These are phyloP conservation scores for Macaranga tanarius DNA, from an alignment of 441 rosid genomes.

Conservation along the genomic window DNA sequence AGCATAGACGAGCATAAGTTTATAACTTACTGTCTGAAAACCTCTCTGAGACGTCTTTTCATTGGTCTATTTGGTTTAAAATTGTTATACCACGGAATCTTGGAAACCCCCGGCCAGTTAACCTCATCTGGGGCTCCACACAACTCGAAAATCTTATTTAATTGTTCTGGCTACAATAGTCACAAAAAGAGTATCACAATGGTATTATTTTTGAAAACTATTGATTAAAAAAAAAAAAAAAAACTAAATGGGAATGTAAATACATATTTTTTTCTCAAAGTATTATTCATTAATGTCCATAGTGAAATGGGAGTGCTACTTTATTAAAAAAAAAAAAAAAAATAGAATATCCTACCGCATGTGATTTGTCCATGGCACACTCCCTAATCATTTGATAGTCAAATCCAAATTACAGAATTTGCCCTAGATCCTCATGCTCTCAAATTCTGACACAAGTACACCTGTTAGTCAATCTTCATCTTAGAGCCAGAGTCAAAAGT, in stretches of 20 bases:
- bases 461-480: neutral
- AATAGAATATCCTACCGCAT: neutral
- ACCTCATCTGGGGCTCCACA: slow-evolving; percentile 93
- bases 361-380: neutral
- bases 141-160: slow-evolving; percentile 87
- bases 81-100: slow-evolving; percentile 89
- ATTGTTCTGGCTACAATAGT: slow-evolving; percentile 70
- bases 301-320: neutral
- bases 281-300: slow-evolving; percentile 5
- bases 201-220: neutral
- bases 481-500: neutral
- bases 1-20: slow-evolving; percentile 9
- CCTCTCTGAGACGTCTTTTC: slow-evolving; percentile 87
- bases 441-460: neutral
- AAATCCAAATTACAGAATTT: neutral
- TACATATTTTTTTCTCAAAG: neutral
- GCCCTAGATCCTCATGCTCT: neutral
- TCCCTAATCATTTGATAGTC: neutral
- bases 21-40: slow-evolving; percentile 75
- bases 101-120: slow-evolving; percentile 93
- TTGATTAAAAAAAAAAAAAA: neutral
- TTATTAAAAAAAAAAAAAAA: too few species aligned
- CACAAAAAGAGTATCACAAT: slow-evolving; percentile 11
- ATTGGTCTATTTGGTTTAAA: slow-evolving; percentile 77
- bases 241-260: neutral